Base-by-base conservation (phyloP, 768 basidiomycete genomes). In the Naganishia randhawae region DNA sequence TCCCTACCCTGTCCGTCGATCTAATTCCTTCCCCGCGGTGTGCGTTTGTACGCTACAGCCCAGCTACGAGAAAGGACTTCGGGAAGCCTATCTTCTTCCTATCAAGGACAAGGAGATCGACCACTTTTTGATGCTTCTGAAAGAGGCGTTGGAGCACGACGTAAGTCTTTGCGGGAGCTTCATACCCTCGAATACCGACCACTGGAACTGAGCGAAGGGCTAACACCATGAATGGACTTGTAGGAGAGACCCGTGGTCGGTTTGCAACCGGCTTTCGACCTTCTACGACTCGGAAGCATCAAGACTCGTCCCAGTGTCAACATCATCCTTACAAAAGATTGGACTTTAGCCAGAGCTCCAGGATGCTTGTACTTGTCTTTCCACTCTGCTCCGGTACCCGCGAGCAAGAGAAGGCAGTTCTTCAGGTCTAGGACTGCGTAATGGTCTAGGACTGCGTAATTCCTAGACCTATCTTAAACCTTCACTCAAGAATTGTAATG, bases 41-140 rank as follows among this genome's bases (percentile, higher is more conserved):
- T n/a, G n/a, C n/a, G n/a, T n/a, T n/a, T n/a, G n/a, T 22, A 31
- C 41, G 27, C 55, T 42, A 27, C 57, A 61, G 57, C 35, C 35
- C n/a, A 41, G 37, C 37, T 25, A 29, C 39, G 39, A 33, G 37
- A 61, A 61, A 41, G 37, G 37, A 1, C 19, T 22, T 13, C 16
- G 37, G 11, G 57, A 61, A 41, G 39, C 57, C 29, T 61, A 61
- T 29, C 16, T 61, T 5, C 14, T 61, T 25, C 37, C 35, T 1
- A 61, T 61, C 37, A 22, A 61, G 16, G 14, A 35, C 37, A 14
- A 41, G 37, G 41, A 61, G 37, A 61, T 61, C 37, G 57, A 61
- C 10, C 35, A 61, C 0, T 61, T n/a, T 11, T 25, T 61, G 3
- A 17, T 39, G 25, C 19, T n/a, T 9, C 57, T 61, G 7, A 16